These are phyloP conservation scores for Schoenoplectus triqueter DNA, from an alignment of 202 grass and related monocot species.

Conservation along the genomic window DNA sequence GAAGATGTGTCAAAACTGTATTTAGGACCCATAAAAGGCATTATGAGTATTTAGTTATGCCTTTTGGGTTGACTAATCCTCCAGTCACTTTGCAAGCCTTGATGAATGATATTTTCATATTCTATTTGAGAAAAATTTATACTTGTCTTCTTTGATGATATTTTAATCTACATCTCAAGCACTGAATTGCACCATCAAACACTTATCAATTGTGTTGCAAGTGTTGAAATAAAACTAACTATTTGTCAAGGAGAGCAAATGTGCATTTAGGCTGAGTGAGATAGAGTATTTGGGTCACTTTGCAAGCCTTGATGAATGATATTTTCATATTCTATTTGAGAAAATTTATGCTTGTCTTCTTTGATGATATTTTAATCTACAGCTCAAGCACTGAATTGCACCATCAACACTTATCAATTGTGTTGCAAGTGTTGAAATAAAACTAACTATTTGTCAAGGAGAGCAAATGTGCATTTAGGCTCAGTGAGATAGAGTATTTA, in stretches of 20 bases:
- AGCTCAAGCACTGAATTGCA: not conserved
- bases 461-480: not conserved
- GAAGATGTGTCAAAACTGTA: no score
- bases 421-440: not conserved
- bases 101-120: constrained; percentile 17
- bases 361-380: constrained; percentile 17
- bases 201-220: not conserved
- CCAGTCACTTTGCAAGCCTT: not conserved
- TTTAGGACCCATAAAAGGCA: no score
- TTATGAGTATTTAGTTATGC: no score
- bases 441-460: not conserved
- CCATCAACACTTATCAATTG: not conserved
- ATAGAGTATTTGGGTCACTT: not conserved
- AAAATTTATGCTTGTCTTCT: constrained; percentile 18
- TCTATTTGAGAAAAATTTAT: not conserved
- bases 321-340: not conserved
- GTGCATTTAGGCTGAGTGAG: not conserved
- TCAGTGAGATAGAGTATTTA: not conserved
- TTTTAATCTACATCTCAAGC: not conserved
- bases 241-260: not conserved
- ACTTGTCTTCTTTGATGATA: constrained; percentile 27
- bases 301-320: constrained; percentile 5
- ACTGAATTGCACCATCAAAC: no score
- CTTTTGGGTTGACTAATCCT: no score
- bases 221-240: not conserved